Evolutionary conservation across 768 basidiomycete species (phyloP).

Genomic region (Mycena albidolilacea): DNA sequence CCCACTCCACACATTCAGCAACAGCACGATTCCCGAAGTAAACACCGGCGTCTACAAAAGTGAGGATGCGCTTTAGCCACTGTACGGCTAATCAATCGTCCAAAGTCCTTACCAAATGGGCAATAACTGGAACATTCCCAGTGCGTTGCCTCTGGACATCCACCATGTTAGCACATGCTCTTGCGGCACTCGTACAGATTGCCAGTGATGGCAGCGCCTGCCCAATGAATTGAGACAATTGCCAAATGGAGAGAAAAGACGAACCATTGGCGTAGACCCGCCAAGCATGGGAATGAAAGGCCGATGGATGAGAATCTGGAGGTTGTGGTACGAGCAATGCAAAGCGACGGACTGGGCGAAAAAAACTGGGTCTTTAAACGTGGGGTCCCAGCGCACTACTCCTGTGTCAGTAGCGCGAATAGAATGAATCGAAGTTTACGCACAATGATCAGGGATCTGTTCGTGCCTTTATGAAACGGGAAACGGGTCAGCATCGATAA

Average conservation of each 20-base stretch:
- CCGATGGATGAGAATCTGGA: conserved; percentile 27
- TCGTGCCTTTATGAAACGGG: conserved; percentile 44
- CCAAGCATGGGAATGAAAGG: conserved; percentile 73
- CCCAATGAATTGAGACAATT: background rate
- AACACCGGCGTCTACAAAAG: background rate
- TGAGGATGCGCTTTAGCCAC: too few relatives aligned
- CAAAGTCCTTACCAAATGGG: background rate
- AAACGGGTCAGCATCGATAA: too few relatives aligned
- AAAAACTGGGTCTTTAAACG: background rate
- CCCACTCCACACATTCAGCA: background rate
- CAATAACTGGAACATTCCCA: background rate
- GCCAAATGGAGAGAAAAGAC: background rate
- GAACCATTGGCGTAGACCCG: conserved; percentile 47
- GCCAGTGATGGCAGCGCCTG: background rate
- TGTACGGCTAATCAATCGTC: too few relatives aligned
- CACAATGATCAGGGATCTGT: conserved; percentile 33
- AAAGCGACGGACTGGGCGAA: background rate
- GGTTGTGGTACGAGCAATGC: conserved; percentile 7
- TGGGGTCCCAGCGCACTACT: conserved; percentile 3
- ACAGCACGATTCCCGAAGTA: background rate
- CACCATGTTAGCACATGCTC: background rate
- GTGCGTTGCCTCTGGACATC: background rate
- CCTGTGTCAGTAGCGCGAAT: conserved; percentile 12
- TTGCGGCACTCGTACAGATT: background rate
- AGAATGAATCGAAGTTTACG: background rate